A percentile compares a stretch with the other conserved stretches of the same genome.
These are phyloP conservation scores for Aureobasidium subglaciale DNA, from an alignment of 2,329 filamentous ascomycete species.

Conservation along the genomic window DNA sequence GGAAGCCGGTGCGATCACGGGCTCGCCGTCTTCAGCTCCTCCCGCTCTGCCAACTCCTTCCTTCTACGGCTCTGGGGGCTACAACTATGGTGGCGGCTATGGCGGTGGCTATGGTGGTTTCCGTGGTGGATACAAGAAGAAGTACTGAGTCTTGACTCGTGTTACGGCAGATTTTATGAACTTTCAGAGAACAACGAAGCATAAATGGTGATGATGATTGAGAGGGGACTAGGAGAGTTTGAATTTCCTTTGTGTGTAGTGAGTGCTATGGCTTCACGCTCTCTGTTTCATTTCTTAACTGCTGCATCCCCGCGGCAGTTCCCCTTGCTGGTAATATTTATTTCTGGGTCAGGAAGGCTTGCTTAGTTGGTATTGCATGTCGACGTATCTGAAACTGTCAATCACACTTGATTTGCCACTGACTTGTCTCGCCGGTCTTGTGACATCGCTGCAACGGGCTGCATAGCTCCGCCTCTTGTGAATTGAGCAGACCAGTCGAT, in stretches of 20 bases:
- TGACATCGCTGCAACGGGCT: too few relatives aligned
- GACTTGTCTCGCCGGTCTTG: too few relatives aligned
- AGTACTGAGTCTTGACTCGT: neutral
- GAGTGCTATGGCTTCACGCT: too few relatives aligned
- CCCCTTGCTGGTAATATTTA: neutral
- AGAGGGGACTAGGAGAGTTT: too few relatives aligned
- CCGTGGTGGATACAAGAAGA: slow-evolving; percentile 8
- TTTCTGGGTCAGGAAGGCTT: too few relatives aligned
- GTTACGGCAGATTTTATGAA: neutral
- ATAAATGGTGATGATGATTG: neutral
- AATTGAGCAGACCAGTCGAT: too few relatives aligned
- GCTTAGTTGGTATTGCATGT: neutral
- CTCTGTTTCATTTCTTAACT: slow-evolving; percentile 1
- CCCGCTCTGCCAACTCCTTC: neutral
- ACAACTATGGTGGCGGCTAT: neutral
- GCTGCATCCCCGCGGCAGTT: neutral
- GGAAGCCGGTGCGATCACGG: neutral
- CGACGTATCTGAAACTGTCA: neutral
- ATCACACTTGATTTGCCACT: neutral
- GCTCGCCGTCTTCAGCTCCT: neutral
- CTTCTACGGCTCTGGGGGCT: neutral
- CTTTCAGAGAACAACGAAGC: neutral
- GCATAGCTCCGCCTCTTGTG: too few relatives aligned
- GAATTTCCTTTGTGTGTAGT: too few relatives aligned
- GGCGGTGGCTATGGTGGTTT: slow-evolving; percentile 4